Evolutionary conservation across 2,329 filamentous ascomycete genomes (phyloP), one percentile per base, ranked within the genome.

Genomic region (Xylaria sp.): DNA sequence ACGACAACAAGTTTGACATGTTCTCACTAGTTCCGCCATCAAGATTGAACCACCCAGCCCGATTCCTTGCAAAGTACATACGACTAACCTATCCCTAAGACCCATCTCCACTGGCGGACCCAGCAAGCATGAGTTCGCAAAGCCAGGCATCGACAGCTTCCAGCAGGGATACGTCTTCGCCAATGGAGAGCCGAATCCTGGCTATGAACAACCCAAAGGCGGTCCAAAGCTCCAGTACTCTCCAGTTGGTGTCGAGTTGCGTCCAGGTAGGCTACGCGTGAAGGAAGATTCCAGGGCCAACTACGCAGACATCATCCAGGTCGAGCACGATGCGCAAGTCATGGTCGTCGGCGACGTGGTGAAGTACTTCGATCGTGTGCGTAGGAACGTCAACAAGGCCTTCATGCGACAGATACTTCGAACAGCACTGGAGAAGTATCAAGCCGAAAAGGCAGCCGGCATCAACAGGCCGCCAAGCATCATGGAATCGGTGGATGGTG

Each of bases 331-430:
- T 55, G 77, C 79, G 20, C 74, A 80, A 63, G 79, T 81, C 46
- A 77, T 81, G 70, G 78, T 80, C 2, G 73, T 81, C 37, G 79
- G 79, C 34, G 78, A 80, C 52, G 79, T 80, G 15, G 77, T 76
- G n/a, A 75, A 76, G 48, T 81, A 81, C 70, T 81, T 81, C 69
- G 79, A 81, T 69, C 74, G 79, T 15, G 76, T 81, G 23, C 77
- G 79, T 25, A 74, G 78, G 39, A 81, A 80, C 51, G 78, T 80
- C 73, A 81, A 81, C 73, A 80, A 80, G 72, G 79, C 79, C 1
- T 79, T 76, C 69, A 80, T 80, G 79, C 78, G 78, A 31, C 78
- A 80, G 67, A 77, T 79, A 25, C 72, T 80, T 41, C 73, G 78
- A 46, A 78, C 75, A 48, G 78, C 79, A 8, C 65, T 80, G 31